These are phyloP conservation scores for Sesbania bispinosa DNA, from an alignment of 306 rosid genomes.

Conservation along the genomic window DNA sequence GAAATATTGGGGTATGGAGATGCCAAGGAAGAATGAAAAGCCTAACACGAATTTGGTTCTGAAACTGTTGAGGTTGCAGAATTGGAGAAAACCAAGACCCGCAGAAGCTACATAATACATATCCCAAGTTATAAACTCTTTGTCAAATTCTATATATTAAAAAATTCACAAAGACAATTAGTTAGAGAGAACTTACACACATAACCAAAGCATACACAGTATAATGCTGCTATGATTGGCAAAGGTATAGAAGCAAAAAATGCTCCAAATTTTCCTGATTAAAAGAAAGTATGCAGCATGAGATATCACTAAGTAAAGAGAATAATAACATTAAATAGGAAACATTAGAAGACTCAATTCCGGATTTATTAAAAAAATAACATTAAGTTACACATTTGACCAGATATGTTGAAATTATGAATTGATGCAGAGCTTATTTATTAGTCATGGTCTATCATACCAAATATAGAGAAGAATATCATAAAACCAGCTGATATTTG, in stretches of 20 bases:
- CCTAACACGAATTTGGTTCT: constrained; percentile 67
- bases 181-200: constrained; percentile 43
- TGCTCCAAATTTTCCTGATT: constrained; percentile 70
- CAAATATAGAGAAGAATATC: constrained; percentile 73
- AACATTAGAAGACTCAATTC: background rate
- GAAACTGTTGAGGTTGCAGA: constrained; percentile 76
- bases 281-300: background rate
- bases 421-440: background rate
- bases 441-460: constrained; percentile 41
- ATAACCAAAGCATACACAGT: constrained; percentile 65
- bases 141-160: background rate
- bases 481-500: constrained; percentile 76
- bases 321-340: background rate
- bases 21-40: constrained; percentile 67
- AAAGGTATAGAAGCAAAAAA: constrained; percentile 64
- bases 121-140: background rate
- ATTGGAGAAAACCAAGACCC: constrained; percentile 74
- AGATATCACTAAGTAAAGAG: background rate
- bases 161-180: background rate
- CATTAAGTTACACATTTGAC: background rate
- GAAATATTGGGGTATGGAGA: constrained; percentile 79
- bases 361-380: background rate
- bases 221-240: constrained; percentile 69
- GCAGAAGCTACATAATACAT: constrained; percentile 69
- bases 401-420: background rate